Conservation (phyloP, 2,329 filamentous ascomycete species). For the Chaetomiaceae sp. region DNA sequence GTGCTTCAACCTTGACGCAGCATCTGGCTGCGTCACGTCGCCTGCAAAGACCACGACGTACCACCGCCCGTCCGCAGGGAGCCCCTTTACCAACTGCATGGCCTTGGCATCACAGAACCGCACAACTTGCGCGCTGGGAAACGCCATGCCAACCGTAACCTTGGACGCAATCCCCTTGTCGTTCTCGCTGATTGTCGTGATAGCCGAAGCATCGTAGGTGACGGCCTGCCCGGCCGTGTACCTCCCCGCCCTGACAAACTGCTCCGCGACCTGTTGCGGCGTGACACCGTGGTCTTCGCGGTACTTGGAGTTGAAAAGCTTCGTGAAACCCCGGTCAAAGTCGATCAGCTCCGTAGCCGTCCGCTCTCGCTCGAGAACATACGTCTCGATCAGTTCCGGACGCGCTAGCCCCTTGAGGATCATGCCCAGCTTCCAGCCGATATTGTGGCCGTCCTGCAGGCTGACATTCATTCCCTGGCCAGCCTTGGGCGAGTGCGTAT, state of each 20-base stretch:
- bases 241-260: slow-evolving; percentile 53
- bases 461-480: slow-evolving; percentile 60
- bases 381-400: slow-evolving; percentile 46
- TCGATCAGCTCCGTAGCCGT: slow-evolving; percentile 55
- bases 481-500: slow-evolving; percentile 63
- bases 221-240: slow-evolving; percentile 59
- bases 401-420: slow-evolving; percentile 43
- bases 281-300: slow-evolving; percentile 37
- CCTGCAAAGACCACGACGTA: slow-evolving; percentile 53
- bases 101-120: slow-evolving; percentile 56
- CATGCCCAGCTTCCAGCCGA: slow-evolving; percentile 56
- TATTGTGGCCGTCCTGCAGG: slow-evolving; percentile 60
- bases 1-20: slow-evolving; percentile 28
- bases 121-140: slow-evolving; percentile 56
- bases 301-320: slow-evolving; percentile 47
- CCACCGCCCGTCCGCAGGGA: slow-evolving; percentile 44
- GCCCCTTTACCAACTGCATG: slow-evolving; percentile 47
- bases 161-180: slow-evolving; percentile 17
- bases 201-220: slow-evolving; percentile 47
- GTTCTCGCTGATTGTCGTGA: slow-evolving; percentile 34
- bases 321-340: slow-evolving; percentile 53
- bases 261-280: slow-evolving; percentile 48
- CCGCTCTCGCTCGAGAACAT: slow-evolving; percentile 48
- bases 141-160: slow-evolving; percentile 47
- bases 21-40: slow-evolving; percentile 37